Evolutionary conservation across 148 eudicot species (phyloP).

Genomic region (Cornus kousa): DNA sequence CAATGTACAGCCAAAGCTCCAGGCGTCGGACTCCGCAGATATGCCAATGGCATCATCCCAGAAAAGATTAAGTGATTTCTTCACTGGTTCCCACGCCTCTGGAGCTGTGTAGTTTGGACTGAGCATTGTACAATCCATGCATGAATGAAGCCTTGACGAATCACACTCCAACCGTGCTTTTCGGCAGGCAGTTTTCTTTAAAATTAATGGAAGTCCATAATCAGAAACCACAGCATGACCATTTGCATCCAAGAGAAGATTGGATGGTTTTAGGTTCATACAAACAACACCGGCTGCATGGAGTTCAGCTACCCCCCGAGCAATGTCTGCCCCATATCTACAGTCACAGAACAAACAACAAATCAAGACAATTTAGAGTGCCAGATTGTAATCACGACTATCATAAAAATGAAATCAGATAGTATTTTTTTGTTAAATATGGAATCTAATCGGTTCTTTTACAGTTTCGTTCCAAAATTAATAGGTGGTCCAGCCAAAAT

Average conservation of each 20-base stretch:
- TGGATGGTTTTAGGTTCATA: conserved; percentile 92
- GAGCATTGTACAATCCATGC: conserved; percentile 98
- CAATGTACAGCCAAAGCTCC: conserved; percentile 99
- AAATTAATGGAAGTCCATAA: conserved; percentile 90
- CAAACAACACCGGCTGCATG: conserved; percentile 99
- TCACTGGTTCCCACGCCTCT: conserved; percentile 98
- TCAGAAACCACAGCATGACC: conserved; percentile 94
- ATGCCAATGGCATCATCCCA: conserved; percentile 96
- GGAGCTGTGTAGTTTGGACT: conserved; percentile 97
- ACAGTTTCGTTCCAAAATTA: not conserved
- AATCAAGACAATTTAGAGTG: conserved; percentile 5
- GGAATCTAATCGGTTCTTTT: not conserved
- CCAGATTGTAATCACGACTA: not conserved
- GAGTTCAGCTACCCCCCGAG: conserved; percentile 95
- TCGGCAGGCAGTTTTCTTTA: conserved; percentile 81
- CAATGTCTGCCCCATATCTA: conserved; percentile 97
- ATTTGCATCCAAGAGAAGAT: conserved; percentile 82
- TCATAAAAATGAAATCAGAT: not conserved
- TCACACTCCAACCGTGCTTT: conserved; percentile 78
- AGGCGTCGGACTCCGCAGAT: conserved; percentile 93
- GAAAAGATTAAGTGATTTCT: conserved; percentile 79
- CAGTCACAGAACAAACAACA: conserved; percentile 16
- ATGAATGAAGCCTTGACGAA: conserved; percentile 80
- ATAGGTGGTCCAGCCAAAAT: not conserved
- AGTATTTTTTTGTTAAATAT: not conserved